Percentiles rank a stretch among this genome's conserved stretches.
These are phyloP conservation scores for Tylopilus felleus DNA, from an alignment of 768 basidiomycete species.

Conservation along the genomic window DNA sequence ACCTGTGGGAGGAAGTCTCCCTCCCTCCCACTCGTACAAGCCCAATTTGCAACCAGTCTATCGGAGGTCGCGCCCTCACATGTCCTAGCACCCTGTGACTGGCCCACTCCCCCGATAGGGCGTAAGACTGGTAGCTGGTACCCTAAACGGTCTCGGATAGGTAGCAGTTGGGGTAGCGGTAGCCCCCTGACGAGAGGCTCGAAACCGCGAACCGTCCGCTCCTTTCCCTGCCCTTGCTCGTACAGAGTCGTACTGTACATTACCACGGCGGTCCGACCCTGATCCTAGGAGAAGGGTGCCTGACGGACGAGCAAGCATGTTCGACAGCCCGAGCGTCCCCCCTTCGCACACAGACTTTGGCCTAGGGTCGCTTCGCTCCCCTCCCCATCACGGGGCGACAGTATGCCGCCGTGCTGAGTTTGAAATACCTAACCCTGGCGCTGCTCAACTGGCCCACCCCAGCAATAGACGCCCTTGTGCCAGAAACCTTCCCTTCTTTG, in stretches of 20 bases:
- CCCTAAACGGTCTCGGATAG: not conserved
- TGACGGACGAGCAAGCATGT: not conserved
- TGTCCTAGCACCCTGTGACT: too few relatives aligned
- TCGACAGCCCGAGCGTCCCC: not conserved
- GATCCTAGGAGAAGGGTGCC: not conserved
- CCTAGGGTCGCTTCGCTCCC: too few relatives aligned
- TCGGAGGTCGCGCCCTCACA: too few relatives aligned
- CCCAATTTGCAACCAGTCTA: too few relatives aligned
- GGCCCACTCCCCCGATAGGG: too few relatives aligned
- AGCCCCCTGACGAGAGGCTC: not conserved
- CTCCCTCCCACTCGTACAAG: too few relatives aligned
- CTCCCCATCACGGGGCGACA: too few relatives aligned
- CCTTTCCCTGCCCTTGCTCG: not conserved
- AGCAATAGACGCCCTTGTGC: too few relatives aligned
- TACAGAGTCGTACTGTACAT: not conserved
- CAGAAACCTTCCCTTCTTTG: too few relatives aligned
- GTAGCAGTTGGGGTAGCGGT: not conserved
- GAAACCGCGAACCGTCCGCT: not conserved
- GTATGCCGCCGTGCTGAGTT: too few relatives aligned
- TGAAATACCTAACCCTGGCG: too few relatives aligned
- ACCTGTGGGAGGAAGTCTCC: too few relatives aligned
- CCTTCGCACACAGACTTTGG: not conserved
- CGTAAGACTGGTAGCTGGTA: not conserved
- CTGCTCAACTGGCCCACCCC: slow-evolving; percentile 17
- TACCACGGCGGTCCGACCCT: not conserved